Base-by-base conservation (phyloP, 257 asterid genomes). In the Penstemon davidsonii region DNA sequence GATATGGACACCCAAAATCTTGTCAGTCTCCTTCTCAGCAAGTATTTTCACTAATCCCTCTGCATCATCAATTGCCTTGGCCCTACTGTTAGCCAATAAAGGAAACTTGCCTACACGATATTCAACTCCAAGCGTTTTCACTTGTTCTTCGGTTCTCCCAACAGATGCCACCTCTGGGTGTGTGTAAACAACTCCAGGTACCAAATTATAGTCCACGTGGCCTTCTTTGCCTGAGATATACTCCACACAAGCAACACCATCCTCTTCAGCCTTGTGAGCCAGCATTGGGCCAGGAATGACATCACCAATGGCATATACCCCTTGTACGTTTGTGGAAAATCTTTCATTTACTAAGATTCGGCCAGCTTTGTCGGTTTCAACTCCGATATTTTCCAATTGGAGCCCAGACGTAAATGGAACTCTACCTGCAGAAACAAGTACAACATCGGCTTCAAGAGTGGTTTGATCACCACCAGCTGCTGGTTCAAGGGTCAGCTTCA, bases 241-340 rank as follows among this genome's bases (percentile, higher is more conserved):
- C 53, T 94, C 99, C 10, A 88, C 99, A 8, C 99, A 93, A 0
- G 99, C 99, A 46, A 93, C 88, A 4, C 99, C 99, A 42, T 93
- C 99, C 64, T 93, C 99, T 71, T 93, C 99, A 1, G 99, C 99
- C 78, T 94, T 94, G 88, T 94, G 99, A 50, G 99, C 99, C 89
- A 93, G 68, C 99, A 94, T 94, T 2, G 96, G 97, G n/a, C 97
- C 99, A 1, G 99, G 97, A 73, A 94, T 88, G 18, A 91, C 97
- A 76, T 94, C 98, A 45, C 99, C 99, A 46, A 94, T 94, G 12
- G 98, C 98, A 18, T 67, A 80, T 42, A 94, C 96, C 0, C 99
- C 92, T 0, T 79, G 68, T 1, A 91, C 89, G 19, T 84, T 94
- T 4, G 93, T 76, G 75, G 91, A 83, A 60, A 94, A 94, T 40